phyloP scores from a whole-genome alignment of 2,329 filamentous ascomycete genomes.

The Coniochaeta hoffmannii region DNA sequence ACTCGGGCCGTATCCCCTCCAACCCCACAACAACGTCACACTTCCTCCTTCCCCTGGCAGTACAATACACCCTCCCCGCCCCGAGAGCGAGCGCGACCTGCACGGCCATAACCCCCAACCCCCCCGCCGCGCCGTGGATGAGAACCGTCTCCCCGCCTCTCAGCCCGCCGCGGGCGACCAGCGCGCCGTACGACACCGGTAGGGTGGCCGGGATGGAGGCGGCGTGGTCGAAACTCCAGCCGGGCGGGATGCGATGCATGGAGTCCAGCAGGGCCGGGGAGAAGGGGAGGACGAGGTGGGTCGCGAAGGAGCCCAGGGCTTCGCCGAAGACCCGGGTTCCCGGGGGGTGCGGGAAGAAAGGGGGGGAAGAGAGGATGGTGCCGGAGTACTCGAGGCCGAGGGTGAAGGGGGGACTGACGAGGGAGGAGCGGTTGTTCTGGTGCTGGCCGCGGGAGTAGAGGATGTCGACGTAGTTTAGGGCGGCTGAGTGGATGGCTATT shows the following conservation, averaged over 20 bases:
- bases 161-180: conserved; percentile 32
- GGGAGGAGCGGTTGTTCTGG: conserved; percentile 52
- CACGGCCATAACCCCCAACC: conserved; percentile 46
- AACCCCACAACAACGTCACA: conserved; percentile 26
- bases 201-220: conserved; percentile 47
- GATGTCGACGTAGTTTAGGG: conserved; percentile 53
- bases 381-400: conserved; percentile 55
- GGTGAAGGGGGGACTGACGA: conserved; percentile 48
- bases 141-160: conserved; percentile 40
- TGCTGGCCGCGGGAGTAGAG: conserved; percentile 52
- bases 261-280: conserved; percentile 2
- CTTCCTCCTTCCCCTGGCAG: conserved; percentile 39
- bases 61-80: conserved; percentile 29
- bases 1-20: conserved; percentile 17
- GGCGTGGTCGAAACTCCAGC: conserved; percentile 37
- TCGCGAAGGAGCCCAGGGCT: conserved; percentile 42
- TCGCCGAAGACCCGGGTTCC: conserved; percentile 49
- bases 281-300: conserved; percentile 36
- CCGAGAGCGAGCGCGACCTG: conserved; percentile 42
- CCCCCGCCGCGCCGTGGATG: conserved; percentile 48
- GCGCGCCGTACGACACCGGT: conserved; percentile 45
- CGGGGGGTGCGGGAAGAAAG: conserved; percentile 24
- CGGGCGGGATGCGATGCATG: conserved; percentile 35
- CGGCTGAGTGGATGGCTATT: conserved; percentile 39
- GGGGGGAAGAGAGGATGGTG: conserved; percentile 33